Base-by-base conservation (phyloP, 129 eudicot genomes). In the Flaveria bidentis region DNA sequence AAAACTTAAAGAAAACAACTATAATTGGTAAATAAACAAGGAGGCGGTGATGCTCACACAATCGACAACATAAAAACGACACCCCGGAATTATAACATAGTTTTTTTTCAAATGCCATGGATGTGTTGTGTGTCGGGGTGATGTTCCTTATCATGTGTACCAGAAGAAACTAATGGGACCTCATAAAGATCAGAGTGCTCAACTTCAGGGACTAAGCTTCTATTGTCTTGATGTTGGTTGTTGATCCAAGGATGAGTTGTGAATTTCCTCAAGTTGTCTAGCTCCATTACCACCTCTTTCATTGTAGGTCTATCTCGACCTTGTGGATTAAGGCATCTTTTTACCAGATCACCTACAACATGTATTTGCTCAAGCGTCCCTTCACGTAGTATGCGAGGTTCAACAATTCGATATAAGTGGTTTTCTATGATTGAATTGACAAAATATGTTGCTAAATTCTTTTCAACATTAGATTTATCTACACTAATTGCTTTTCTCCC, bases 381-480 rank as follows among this genome's bases (percentile, higher is more conserved):
- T 57, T 57, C 64, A 9, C 15, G 64, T 9, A 22, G 9, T 57
- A 57, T 57, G 0, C 30, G 33, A 9, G 64, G 64, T 57, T 57
- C 64, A 57, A 57, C 30, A 2, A 57, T 57, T 20, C 10, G 16
- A 20, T 20, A 22, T 57, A 57, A 20, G 15, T 2, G 64, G 64
- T 57, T 57, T 18, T 57, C 6, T 20, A 3, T 57, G 3, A 57
- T 4, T 9, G 64, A 57, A 57, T 57, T 57, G 30, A 20, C 64
- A 57, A 57, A 57, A 57, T 57, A 57, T 22, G 64, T 57, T 57
- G 64, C 64, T 57, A 57, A 57, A 22, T 57, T 57, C 64, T 20
- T 57, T 57, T 57, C 64, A 20, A 7, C 64, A 9, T 57, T 9
- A 1, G 64, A 20, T 57, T 28, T 57, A 57, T 57, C 16, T 9